A percentile compares a stretch with the other conserved stretches of the same genome.
These are phyloP conservation scores for Kodamaea hsintzibuensis DNA, from an alignment of 805 yeast genomes.

Conservation along the genomic window DNA sequence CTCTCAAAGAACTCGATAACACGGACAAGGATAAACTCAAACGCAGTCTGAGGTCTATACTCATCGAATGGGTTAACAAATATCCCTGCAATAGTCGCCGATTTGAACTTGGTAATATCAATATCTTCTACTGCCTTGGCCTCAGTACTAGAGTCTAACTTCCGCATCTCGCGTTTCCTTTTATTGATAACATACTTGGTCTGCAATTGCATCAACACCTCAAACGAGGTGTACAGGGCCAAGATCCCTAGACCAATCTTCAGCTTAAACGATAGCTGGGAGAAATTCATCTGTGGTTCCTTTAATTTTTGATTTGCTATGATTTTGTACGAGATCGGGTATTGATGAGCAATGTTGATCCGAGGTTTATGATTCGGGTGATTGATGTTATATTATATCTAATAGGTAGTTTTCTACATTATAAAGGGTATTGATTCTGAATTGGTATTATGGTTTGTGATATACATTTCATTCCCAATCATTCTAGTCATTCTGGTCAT, in stretches of 20 bases:
- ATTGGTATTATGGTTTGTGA: not conserved
- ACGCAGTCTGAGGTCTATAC: conserved; percentile 85
- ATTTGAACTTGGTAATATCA: conserved; percentile 27
- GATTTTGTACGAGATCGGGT: not conserved
- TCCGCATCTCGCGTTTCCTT: conserved; percentile 32
- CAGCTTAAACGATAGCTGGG: conserved; percentile 23
- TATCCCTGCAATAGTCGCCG: conserved; percentile 62
- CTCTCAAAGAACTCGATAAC: conserved; percentile 69
- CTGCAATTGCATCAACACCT: conserved; percentile 56
- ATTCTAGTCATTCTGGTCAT: not conserved
- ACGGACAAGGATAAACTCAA: conserved; percentile 78
- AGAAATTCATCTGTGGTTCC: conserved; percentile 13
- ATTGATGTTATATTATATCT: no score
- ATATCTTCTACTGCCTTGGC: not conserved
- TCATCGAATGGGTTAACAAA: conserved; percentile 91
- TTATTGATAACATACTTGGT: conserved; percentile 55
- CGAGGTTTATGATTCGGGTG: not conserved
- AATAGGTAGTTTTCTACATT: no score
- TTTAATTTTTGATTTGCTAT: not conserved
- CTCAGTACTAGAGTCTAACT: not conserved
- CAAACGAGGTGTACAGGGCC: conserved; percentile 62
- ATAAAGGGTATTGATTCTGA: no score
- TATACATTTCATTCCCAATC: not conserved
- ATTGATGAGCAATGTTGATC: not conserved
- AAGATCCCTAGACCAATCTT: conserved; percentile 46